Percentiles rank a stretch among this genome's conserved stretches.
phyloP scores from a whole-genome alignment of 2,329 filamentous ascomycete genomes.

The Aureobasidium sp. region DNA sequence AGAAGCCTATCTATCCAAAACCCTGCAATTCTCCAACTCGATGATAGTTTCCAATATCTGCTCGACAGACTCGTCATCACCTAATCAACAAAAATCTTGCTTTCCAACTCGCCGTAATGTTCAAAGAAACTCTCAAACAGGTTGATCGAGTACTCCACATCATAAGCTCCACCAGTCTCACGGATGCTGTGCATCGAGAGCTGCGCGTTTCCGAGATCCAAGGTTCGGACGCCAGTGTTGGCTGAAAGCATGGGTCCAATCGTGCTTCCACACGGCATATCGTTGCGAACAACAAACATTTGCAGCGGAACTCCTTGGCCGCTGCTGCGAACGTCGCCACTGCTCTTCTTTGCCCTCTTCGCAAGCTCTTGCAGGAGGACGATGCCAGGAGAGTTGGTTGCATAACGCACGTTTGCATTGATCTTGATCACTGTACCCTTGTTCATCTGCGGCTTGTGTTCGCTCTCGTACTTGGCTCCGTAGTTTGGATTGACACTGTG shows the following conservation, averaged over 20 bases:
- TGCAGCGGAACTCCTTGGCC: conserved; percentile 73
- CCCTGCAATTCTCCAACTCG: not conserved
- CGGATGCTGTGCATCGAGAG: conserved; percentile 95
- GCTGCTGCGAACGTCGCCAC: conserved; percentile 40
- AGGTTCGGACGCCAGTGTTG: conserved; percentile 74
- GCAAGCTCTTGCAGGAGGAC: conserved; percentile 87
- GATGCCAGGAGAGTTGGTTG: conserved; percentile 92
- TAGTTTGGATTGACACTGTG: conserved; percentile 97
- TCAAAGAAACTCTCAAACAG: conserved; percentile 84
- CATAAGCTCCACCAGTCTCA: conserved; percentile 81
- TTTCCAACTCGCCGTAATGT: conserved; percentile 73
- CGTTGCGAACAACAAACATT: conserved; percentile 92
- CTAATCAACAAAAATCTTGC: conserved; percentile 20
- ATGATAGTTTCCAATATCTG: not conserved
- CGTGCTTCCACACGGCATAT: conserved; percentile 88
- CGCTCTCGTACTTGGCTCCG: conserved; percentile 78
- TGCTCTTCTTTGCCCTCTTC: conserved; percentile 45
- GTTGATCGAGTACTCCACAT: conserved; percentile 78
- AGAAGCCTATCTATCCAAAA: not conserved
- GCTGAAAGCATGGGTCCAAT: conserved; percentile 93
- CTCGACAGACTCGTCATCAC: not conserved
- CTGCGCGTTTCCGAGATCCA: conserved; percentile 91
- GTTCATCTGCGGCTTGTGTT: conserved; percentile 92
- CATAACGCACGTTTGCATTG: conserved; percentile 95
- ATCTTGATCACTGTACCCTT: conserved; percentile 94